Evolutionary conservation across 1,284 basidiomycete genomes (phyloP), one percentile per base, ranked within the genome.

Genomic region (Pseudomicrostroma phylloplanum): DNA sequence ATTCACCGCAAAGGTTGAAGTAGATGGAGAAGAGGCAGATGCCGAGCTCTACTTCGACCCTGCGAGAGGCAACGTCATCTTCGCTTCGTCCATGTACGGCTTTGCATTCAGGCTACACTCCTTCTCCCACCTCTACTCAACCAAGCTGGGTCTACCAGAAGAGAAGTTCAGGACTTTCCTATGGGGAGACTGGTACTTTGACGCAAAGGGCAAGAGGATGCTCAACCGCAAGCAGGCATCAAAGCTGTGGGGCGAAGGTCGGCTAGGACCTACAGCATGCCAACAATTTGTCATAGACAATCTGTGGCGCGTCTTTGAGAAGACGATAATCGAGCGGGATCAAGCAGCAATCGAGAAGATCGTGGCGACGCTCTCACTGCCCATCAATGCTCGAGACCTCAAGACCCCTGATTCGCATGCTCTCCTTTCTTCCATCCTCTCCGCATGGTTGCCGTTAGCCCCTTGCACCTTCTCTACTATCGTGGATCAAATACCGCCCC

Each of bases 131-230:
- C 82, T 98, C 12, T 98, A 94, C 80, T 89, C 91, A 1, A 84
- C 86, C 25, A 97, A 96, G 80, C 85, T 99, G 21, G 90, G 90
- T 17, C 89, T 97, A 77, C 89, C 90, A 77, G 94, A 97, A 80
- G 82, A 83, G 1, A 94, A 90, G 74, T 82, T 99, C 48, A 85
- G 90, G 60, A 85, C 86, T 61, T 91, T 93, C 7, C 83, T 99
- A 1, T 99, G 96, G 96, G 96, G 96, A 0, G 93, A 98, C 80
- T 98, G 89, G 80, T 99, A 90, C 81, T 84, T 98, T 61, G 96
- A 98, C 79, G 91, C 94, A 0, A 98, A 97, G 83, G 89, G 89
- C 57, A 98, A 96, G 81, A 85, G 88, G 65, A 90, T 97, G 23
- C 88, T 98, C 73, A 90, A 88, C 68, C 84, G 92, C 77, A 96